These are phyloP conservation scores for Podaxis carcinomalis DNA, from an alignment of 768 basidiomycete genomes.

Conservation along the genomic window DNA sequence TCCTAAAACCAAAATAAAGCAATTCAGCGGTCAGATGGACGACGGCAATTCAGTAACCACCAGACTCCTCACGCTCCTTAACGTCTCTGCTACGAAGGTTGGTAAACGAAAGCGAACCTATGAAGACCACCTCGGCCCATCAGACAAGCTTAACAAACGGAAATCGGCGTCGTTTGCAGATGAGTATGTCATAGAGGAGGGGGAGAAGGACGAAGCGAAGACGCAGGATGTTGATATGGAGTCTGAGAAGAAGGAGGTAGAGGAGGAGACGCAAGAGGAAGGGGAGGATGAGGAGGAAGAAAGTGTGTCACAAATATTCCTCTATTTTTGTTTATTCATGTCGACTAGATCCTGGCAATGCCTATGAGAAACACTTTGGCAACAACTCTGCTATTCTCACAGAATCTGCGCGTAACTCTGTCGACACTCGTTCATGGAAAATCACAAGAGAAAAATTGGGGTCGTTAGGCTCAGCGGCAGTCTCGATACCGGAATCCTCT, in stretches of 20 bases:
- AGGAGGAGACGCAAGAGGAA: constrained; percentile 18
- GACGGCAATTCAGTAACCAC: constrained; percentile 60
- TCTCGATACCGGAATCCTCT: constrained; percentile 42
- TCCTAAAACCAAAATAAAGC: background rate
- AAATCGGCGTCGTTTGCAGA: constrained; percentile 36
- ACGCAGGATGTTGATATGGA: constrained; percentile 17
- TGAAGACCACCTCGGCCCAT: constrained; percentile 35
- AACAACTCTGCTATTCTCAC: constrained; percentile 47
- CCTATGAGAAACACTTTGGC: constrained; percentile 78
- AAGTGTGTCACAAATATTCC: constrained; percentile 19
- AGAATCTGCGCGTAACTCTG: constrained; percentile 43
- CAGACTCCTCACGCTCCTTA: constrained; percentile 81
- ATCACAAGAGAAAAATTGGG: constrained; percentile 42
- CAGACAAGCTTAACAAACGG: constrained; percentile 69
- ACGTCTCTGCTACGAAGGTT: constrained; percentile 79
- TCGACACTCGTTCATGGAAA: constrained; percentile 57
- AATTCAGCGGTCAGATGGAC: constrained; percentile 22
- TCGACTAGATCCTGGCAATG: constrained; percentile 25
- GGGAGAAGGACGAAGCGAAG: constrained; percentile 16
- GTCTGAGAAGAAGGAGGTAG: constrained; percentile 16
- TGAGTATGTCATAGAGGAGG: background rate
- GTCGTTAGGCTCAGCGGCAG: constrained; percentile 54
- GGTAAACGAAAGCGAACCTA: constrained; percentile 49
- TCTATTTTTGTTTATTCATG: constrained; percentile 2
- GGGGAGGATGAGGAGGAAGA: constrained; percentile 23